Conservation (phyloP, 2,329 filamentous ascomycete species). For the Cladosporium sp. region DNA sequence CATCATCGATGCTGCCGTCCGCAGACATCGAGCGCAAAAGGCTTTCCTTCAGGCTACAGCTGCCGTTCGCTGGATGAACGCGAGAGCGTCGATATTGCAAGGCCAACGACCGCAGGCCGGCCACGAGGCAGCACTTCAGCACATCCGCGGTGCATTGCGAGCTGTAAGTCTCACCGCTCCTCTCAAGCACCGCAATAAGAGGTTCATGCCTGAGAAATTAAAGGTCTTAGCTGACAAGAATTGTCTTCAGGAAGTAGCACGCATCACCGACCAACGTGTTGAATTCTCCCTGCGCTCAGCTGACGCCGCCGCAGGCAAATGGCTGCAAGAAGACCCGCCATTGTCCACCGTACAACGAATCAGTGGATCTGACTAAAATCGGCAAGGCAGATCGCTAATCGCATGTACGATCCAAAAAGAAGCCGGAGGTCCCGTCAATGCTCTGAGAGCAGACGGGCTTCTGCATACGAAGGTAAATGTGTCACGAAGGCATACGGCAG, state of each 20-base stretch:
- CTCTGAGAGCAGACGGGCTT: background rate
- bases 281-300: constrained; percentile 56
- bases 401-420: background rate
- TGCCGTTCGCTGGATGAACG: constrained; percentile 59
- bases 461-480: background rate
- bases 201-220: background rate
- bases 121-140: constrained; percentile 51
- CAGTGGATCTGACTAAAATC: background rate
- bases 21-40: constrained; percentile 62
- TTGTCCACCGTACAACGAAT: constrained; percentile 40
- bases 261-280: constrained; percentile 59
- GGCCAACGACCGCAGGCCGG: constrained; percentile 51
- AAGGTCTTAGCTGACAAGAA: background rate
- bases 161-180: constrained; percentile 31
- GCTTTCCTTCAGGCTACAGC: constrained; percentile 61
- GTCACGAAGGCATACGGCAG: constrained; percentile 1
- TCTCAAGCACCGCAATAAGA: background rate
- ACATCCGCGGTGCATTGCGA: constrained; percentile 50
- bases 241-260: constrained; percentile 53
- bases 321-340: constrained; percentile 61
- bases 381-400: background rate
- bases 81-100: constrained; percentile 52
- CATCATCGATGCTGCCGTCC: constrained; percentile 59
- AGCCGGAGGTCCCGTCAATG: background rate
- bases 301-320: constrained; percentile 59